Evolutionary conservation across 108 stramenopile species (phyloP).

Genomic region (Cyclostephanos tholiformis): DNA sequence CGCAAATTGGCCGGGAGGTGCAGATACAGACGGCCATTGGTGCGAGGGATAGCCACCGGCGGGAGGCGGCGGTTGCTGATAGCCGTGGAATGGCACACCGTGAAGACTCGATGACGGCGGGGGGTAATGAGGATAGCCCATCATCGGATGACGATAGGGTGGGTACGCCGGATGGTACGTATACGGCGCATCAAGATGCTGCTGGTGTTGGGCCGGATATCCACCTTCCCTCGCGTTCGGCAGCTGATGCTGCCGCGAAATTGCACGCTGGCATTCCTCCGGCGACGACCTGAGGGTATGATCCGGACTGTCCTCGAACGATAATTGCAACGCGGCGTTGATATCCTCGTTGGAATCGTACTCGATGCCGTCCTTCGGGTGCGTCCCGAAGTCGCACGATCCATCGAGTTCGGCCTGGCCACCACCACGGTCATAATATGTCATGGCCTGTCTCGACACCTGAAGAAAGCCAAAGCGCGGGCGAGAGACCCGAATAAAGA

Average conservation of each 20-base stretch:
- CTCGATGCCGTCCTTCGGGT: slow-evolving; percentile 8
- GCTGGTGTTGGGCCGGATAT: neutral
- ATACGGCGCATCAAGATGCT: slow-evolving; percentile 7
- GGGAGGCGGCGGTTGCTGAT: neutral
- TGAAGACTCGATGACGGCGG: slow-evolving; percentile 10
- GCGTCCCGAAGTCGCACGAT: neutral
- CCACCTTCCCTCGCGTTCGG: neutral
- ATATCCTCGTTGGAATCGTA: slow-evolving; percentile 42
- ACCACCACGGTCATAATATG: neutral
- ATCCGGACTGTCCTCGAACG: slow-evolving; percentile 42
- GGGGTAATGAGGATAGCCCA: slow-evolving; percentile 14
- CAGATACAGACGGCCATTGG: slow-evolving; percentile 4
- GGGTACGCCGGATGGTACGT: slow-evolving; percentile 19
- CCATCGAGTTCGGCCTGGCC: too few relatives aligned
- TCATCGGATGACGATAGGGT: slow-evolving; percentile 26
- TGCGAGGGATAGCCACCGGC: slow-evolving; percentile 19
- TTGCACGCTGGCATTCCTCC: neutral
- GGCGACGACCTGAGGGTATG: neutral
- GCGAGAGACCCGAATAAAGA: too few relatives aligned
- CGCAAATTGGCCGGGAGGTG: slow-evolving; percentile 17
- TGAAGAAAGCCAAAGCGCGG: neutral
- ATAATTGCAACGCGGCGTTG: slow-evolving; percentile 37
- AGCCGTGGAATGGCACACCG: slow-evolving; percentile 2
- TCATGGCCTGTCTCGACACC: slow-evolving; percentile 16
- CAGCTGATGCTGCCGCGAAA: slow-evolving; percentile 24